Base-by-base conservation (phyloP, 495 filamentous ascomycete genomes). In the Emericellopsis terricola region DNA sequence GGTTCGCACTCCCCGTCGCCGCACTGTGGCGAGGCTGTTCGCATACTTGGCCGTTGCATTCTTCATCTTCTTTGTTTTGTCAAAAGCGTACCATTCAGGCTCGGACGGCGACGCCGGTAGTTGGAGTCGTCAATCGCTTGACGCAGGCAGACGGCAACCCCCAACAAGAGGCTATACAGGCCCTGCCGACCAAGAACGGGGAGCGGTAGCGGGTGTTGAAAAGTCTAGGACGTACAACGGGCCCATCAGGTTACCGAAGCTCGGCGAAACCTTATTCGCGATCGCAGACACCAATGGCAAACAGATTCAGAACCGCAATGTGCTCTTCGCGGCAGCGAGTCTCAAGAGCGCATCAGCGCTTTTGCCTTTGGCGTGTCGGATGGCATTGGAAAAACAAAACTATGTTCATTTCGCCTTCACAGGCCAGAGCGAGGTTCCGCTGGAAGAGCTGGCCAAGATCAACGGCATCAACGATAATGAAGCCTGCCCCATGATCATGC, bases 351-450 rank as follows among this genome's bases (percentile, higher is more conserved):
- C 60, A 2, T 51, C 67, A 0, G 47, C 53, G 18, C 44, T 77
- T 14, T 44, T 77, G n/a, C 72, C 72, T 2, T 52, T 73, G 46
- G 68, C 68, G 0, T 77, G 72, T 38, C 58, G 68, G 41, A 77
- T 77, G 72, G 65, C 57, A 7, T 40, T 42, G 17, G 62, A 62
- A 49, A 48, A 63, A 34, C 57, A 63, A 46, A 76, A 60, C 37
- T 61, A 64, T 33, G 71, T 77, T 2, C 71, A 77, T 36, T 61
- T 73, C 46, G 66, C 60, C 1, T 43, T 77, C 28, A 54, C 75
- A 46, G 62, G 71, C 20, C 50, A 66, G 26, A 68, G 66, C 36
- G 60, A 60, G 4, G 60, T 76, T 19, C 38, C 53, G 1, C 43
- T 77, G 17, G 53, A 59, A 1, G 60, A 69, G 28, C 44, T 77